These are phyloP conservation scores for Pseudogymnoascus sp. DNA, from an alignment of 2,329 filamentous ascomycete genomes.

Conservation along the genomic window DNA sequence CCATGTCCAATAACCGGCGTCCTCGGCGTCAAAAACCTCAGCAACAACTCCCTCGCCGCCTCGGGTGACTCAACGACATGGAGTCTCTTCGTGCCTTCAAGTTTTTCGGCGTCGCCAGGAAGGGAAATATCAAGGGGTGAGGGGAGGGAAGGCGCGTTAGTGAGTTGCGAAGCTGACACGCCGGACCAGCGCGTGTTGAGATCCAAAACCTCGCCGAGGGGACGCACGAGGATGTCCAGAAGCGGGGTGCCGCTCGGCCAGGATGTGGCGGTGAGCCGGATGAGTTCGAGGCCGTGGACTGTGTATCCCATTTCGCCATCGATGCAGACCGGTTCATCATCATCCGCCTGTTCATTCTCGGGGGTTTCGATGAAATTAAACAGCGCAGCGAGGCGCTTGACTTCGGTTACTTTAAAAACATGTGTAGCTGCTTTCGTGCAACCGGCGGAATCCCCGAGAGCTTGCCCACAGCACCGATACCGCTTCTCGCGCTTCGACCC, in stretches of 20 bases:
- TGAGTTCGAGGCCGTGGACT: slow-evolving; percentile 75
- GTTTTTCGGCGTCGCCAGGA: slow-evolving; percentile 18
- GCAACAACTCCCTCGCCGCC: slow-evolving; percentile 67
- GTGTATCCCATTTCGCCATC: slow-evolving; percentile 99
- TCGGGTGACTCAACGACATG: slow-evolving; percentile 69
- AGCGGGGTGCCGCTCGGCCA: slow-evolving; percentile 74
- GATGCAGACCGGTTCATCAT: slow-evolving; percentile 65
- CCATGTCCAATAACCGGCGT: slow-evolving; percentile 90
- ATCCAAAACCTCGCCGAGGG: slow-evolving; percentile 76
- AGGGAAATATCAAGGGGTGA: slow-evolving; percentile 16
- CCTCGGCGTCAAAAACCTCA: slow-evolving; percentile 62
- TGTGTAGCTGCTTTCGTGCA: slow-evolving; percentile 67
- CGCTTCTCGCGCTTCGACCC: slow-evolving; percentile 47
- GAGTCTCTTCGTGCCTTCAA: slow-evolving; percentile 39
- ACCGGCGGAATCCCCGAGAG: slow-evolving; percentile 62
- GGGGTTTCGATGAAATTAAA: slow-evolving; percentile 79
- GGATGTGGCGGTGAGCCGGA: slow-evolving; percentile 78
- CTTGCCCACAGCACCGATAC: slow-evolving; percentile 73
- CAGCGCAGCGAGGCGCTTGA: slow-evolving; percentile 66
- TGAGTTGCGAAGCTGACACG: slow-evolving; percentile 69
- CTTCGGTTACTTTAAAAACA: slow-evolving; percentile 77
- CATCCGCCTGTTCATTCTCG: slow-evolving; percentile 44
- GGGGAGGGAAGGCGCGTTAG: slow-evolving; percentile 54
- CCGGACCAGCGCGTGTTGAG: slow-evolving; percentile 91
- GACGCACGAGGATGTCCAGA: slow-evolving; percentile 77